Conservation (phyloP, 768 basidiomycete species). For the Boletus patriciae region DNA sequence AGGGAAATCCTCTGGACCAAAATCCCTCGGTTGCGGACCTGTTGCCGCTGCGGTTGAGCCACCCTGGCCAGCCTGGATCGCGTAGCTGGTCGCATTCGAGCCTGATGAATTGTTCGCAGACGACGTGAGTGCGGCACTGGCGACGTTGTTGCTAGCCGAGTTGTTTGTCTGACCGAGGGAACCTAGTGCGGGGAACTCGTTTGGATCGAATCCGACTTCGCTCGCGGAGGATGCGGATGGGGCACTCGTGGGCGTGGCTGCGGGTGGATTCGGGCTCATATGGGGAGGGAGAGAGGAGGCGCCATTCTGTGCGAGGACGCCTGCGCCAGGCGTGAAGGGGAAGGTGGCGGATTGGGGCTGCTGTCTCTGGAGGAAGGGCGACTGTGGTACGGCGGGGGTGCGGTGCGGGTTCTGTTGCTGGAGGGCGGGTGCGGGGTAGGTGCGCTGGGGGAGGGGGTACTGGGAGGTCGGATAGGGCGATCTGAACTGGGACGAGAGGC, state of each 20-base stretch:
- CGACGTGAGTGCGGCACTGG: conserved; percentile 22
- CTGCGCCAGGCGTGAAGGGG: conserved; percentile 50
- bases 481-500: conserved; percentile 64
- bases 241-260: conserved; percentile 42
- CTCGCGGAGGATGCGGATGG: conserved; percentile 64
- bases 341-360: conserved; percentile 46
- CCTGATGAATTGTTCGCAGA: conserved; percentile 32
- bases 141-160: conserved; percentile 37
- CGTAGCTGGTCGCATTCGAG: conserved; percentile 64
- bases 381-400: conserved; percentile 55
- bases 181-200: conserved; percentile 86
- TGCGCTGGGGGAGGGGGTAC: conserved; percentile 31
- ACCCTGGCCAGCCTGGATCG: conserved; percentile 71
- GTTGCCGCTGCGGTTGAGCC: conserved; percentile 20
- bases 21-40: conserved; percentile 36
- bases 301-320: conserved; percentile 57
- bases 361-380: conserved; percentile 65
- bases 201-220: conserved; percentile 80
- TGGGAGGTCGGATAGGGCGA: conserved; percentile 44
- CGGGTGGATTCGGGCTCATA: conserved; percentile 49
- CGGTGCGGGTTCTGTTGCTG: conserved; percentile 62
- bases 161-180: conserved; percentile 51
- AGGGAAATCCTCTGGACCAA: conserved; percentile 89
- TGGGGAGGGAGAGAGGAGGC: conserved; percentile 56
- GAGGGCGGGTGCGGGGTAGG: conserved; percentile 42